Base-by-base conservation (phyloP, 192 early-diverging fungal species). In the Blastocladiella britannica region DNA sequence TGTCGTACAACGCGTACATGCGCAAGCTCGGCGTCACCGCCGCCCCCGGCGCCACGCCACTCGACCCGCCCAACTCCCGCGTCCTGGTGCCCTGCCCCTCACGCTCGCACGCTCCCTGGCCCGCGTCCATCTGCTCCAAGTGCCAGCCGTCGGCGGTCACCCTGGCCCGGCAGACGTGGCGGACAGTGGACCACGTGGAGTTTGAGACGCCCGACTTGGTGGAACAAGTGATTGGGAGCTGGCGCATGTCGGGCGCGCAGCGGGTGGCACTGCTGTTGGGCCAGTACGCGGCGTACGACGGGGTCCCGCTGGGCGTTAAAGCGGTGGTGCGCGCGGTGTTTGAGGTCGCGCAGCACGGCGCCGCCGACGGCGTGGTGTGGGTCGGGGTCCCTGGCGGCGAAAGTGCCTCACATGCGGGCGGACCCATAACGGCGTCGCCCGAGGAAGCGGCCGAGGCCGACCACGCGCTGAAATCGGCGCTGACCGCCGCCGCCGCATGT, bases 171-270 rank as follows among this genome's bases (percentile, higher is more conserved):
- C 90, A 90, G 85, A 69, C 74, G 37, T 98, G 87, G 72, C 84
- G 94, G 52, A 79, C 91, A 79, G 89, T 96, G 1, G 94, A 98
- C 58, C 91, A 98, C 65, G 82, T 98, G 20, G 90, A 94, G 72
- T 96, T 98, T 70, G 86, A 91, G 20, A 75, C 70, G 3, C 66
- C 80, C 1, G 65, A 66, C 26, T 65, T 95, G 9, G 79, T 98
- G n/a, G 84, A 96, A 52, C 65, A 72, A 25, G 85, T 96, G 63
- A 72, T 96, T 58, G 63, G 78, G 28, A 93, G 77, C 61, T 98
- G 93, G 94, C 74, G 90, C 24, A 52, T 65, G 7, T 83, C 90
- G 29, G 88, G 90, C 9, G 71, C 67, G 56, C 94, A 98, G 70
- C 81, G 94, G 18, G 84, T 92, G 60, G 94, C 90, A n/a, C 89